Base-by-base conservation (phyloP, 2,329 filamentous ascomycete species). In the Pestalotiopsis sp. region DNA sequence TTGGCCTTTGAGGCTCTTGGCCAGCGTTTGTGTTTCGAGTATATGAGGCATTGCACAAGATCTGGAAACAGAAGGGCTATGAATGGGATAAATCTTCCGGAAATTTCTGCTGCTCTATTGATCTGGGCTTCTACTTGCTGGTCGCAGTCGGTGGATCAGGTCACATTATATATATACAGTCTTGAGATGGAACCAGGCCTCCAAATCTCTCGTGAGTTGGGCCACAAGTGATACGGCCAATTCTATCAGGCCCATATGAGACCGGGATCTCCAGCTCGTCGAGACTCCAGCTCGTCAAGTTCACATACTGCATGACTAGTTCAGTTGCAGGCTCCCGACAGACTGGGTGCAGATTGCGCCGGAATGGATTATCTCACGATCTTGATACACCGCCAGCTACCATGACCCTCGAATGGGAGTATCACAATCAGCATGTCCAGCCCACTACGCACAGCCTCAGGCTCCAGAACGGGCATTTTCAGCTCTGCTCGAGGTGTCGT, bases 11-110 rank as follows among this genome's bases (percentile, higher is more conserved):
- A 77, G 71, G 66, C 41, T 72, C 49, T 74, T 69, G 2, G 70
- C 72, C 3, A 77, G 49, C 4, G 70, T 41, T 7, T 59, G 39
- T 67, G 71, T 76, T 57, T 76, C 70, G 66, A 68, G 73, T 41
- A 61, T n/a, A 14, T 59, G 20, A 66, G 68, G 52, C 73, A 76
- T 75, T 17, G 27, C 20, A 36, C 9, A 52, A 20, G 11, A 20
- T 9, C 17, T 20, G 6, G 14, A n/a, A 23, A 7, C 6, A 9
- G 45, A 52, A 52, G 11, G 7, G 45, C 17, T 52, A 9, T 23
- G 17, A 52, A 23, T 52, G 20, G 45, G 20, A 20, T 9, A n/a
- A n/a, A n/a, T n/a, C 20, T 52, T 3, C 1, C 11, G 11, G 6
- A 52, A 20, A 3, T 3, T 9, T 3, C 17, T 52, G 45, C n/a